These are phyloP conservation scores for Phytopythium litorale DNA, from an alignment of 352 stramenopile genomes.

Conservation along the genomic window DNA sequence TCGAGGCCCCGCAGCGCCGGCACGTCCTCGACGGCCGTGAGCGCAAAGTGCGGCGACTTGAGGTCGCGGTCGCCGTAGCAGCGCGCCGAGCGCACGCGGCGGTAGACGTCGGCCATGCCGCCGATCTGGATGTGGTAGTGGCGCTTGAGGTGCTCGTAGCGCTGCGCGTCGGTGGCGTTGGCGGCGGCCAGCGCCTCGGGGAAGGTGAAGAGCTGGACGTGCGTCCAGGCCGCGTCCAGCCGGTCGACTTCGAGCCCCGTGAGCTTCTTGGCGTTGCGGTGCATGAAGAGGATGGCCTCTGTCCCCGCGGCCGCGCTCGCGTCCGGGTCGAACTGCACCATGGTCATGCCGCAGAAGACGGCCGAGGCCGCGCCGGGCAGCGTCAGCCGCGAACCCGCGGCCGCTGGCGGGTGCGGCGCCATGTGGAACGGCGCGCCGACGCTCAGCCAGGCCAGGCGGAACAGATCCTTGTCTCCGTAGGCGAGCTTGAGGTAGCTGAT, in stretches of 20 bases:
- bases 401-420: conserved; percentile 32
- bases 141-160: conserved; percentile 16
- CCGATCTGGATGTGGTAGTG: conserved; percentile 21
- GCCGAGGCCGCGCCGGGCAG: conserved; percentile 1
- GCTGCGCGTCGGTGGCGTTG: not conserved
- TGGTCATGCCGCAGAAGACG: conserved; percentile 54
- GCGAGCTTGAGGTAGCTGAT: conserved; percentile 32
- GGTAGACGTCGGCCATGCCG: conserved; percentile 8
- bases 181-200: not conserved
- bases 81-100: conserved; percentile 10
- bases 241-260: not conserved
- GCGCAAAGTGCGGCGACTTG: conserved; percentile 19
- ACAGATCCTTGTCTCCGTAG: conserved; percentile 61
- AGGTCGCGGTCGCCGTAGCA: conserved; percentile 26
- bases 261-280: conserved; percentile 48
- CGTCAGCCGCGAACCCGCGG: conserved; percentile 24
- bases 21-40: conserved; percentile 8
- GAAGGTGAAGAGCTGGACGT: conserved; percentile 2
- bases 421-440: conserved; percentile 42
- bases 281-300: conserved; percentile 38
- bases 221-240: not conserved
- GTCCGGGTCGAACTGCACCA: conserved; percentile 37
- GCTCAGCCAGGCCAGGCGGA: conserved; percentile 56
- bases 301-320: not conserved
- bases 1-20: not conserved